Evolutionary conservation across 129 eudicot genomes (phyloP).

Genomic region (Oenanthe sinensis): DNA sequence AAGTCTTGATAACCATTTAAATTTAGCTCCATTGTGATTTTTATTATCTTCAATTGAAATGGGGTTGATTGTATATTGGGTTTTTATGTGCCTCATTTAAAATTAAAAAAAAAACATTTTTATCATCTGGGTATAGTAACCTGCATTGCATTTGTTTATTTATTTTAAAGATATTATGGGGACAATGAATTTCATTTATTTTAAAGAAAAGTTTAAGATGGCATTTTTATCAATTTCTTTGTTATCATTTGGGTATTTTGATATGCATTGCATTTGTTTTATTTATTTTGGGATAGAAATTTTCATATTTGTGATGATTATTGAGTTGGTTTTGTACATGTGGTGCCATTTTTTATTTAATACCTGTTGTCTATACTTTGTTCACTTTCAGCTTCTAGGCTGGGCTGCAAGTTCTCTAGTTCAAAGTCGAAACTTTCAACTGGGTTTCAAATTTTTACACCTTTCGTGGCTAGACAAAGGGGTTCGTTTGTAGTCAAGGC

Average conservation of each 20-base stretch:
- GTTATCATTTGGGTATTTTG: background rate
- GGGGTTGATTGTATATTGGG: background rate
- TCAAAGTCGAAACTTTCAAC: constrained; percentile 12
- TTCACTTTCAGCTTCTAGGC: constrained; percentile 37
- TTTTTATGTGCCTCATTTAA: background rate
- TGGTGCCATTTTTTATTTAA: too few relatives aligned
- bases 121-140: too few relatives aligned
- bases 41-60: background rate
- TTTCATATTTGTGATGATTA: background rate
- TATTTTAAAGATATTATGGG: too few relatives aligned
- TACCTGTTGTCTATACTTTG: background rate
- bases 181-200: too few relatives aligned
- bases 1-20: background rate
- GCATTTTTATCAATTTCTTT: background rate
- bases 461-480: constrained; percentile 30
- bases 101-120: too few relatives aligned
- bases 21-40: background rate
- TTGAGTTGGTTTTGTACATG: background rate
- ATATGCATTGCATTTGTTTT: background rate
- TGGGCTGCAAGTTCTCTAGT: constrained; percentile 23
- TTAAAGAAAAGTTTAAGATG: background rate
- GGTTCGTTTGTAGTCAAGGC: constrained; percentile 46
- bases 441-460: constrained; percentile 23
- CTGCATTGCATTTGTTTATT: background rate
- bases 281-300: background rate